Evolutionary conservation across 768 basidiomycete genomes (phyloP), one percentile per base, ranked within the genome.

Genomic region (Leccinum arenicola): DNA sequence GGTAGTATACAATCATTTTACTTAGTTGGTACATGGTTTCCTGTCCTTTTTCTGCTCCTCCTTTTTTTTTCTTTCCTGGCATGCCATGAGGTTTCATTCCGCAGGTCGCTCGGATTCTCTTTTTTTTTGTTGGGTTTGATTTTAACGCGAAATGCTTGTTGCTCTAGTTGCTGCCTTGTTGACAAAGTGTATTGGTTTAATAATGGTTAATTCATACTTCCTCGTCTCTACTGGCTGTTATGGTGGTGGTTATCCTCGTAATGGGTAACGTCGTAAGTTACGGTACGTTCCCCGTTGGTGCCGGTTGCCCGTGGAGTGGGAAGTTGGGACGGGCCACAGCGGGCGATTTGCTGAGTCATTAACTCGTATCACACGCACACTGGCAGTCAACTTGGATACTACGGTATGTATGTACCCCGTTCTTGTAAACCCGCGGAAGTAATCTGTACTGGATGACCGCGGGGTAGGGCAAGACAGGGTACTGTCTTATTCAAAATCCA

Each of bases 1-100:
- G n/a, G n/a, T n/a, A 70, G 68, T 70, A 68, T 70, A 69, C 70
- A 70, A 54, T 68, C 60, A 38, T 56, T 40, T 21, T 67, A 67
- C 66, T 68, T 40, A 40, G 38, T n/a, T 43, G 51, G 54, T 61
- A 65, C 55, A 56, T 54, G 48, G 11, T 51, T 43, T 50, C 21
- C 53, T 33, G 17, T 40, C 5, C n/a, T 52, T 38, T 15, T 6
- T 15, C 21, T 17, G 23, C 54, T 52, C 45, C 27, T 54, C 54
- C 33, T 33, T 36, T 15, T 6, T 15, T 36, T 25, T 25, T 6
- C 38, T 27, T 65, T 55, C 45, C 27, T 56, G 57, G n/a, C 50
- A 35, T 6, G 50, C 40, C n/a, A 10, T 43, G 40, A 43, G 23
- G 6, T n/a, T 31, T n/a, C 15, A 17, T 15, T 47, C 40, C 40